Evolutionary conservation across 2,329 filamentous ascomycete genomes (phyloP).

Genomic region (Microdochium paspali): DNA sequence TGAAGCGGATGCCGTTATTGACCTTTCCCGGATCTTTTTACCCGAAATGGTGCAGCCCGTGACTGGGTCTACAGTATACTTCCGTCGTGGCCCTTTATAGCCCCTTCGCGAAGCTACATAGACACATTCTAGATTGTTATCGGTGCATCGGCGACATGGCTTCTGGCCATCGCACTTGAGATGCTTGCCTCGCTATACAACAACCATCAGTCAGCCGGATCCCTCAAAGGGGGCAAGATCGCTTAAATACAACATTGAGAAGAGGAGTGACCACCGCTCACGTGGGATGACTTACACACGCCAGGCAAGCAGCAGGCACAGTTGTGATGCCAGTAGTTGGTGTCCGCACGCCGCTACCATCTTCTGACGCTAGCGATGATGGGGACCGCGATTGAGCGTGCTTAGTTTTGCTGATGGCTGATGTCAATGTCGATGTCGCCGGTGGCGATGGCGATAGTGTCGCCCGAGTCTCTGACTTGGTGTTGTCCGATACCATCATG

Average conservation of each 20-base stretch:
- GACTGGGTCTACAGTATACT: constrained; percentile 28
- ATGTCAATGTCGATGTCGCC: not conserved
- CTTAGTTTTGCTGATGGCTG: not conserved
- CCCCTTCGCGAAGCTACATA: constrained; percentile 69
- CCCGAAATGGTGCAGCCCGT: not conserved
- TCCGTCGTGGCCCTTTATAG: constrained; percentile 59
- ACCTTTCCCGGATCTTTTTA: constrained; percentile 32
- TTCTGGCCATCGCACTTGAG: constrained; percentile 66
- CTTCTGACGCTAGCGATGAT: not conserved
- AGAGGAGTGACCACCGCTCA: not conserved
- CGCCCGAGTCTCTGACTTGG: too few species aligned
- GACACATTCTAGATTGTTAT: constrained; percentile 50
- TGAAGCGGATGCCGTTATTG: constrained; percentile 8
- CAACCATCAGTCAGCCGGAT: constrained; percentile 6
- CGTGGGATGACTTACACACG: not conserved
- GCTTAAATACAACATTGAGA: not conserved
- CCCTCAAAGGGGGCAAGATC: not conserved
- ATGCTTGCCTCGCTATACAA: constrained; percentile 49
- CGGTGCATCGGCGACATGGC: constrained; percentile 60
- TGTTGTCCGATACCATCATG: too few species aligned
- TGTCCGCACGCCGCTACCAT: not conserved
- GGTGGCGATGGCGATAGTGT: not conserved
- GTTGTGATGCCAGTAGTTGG: not conserved
- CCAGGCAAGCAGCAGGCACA: not conserved
- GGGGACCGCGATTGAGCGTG: not conserved